A percentile compares a stretch with the other conserved stretches of the same genome.
These are phyloP conservation scores for Acaromyces ingoldii DNA, from an alignment of 1,284 basidiomycete genomes.

Conservation along the genomic window DNA sequence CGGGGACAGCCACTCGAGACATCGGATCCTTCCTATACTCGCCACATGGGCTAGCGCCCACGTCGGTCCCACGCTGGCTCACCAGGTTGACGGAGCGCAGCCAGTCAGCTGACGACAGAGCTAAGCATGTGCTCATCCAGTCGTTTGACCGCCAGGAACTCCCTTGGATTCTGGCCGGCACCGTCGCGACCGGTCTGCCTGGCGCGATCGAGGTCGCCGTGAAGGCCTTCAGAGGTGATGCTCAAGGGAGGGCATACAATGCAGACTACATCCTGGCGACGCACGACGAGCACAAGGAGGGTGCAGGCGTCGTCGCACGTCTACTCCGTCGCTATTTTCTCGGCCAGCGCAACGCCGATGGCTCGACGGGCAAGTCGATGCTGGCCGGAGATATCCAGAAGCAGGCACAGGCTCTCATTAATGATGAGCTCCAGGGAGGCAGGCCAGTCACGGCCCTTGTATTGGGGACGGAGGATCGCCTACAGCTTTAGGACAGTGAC, in stretches of 20 bases:
- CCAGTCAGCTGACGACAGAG: background rate
- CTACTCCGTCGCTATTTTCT: slow-evolving; percentile 1
- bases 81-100: background rate
- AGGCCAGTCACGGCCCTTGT: too few relatives aligned
- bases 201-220: background rate
- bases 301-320: slow-evolving; percentile 3
- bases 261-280: slow-evolving; percentile 7
- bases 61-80: slow-evolving; percentile 2
- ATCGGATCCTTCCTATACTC: slow-evolving; percentile 7
- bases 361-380: too few relatives aligned
- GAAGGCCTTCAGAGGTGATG: background rate
- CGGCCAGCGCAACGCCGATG: too few relatives aligned
- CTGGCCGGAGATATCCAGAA: too few relatives aligned
- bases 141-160: slow-evolving; percentile 7
- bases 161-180: slow-evolving; percentile 8
- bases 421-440: too few relatives aligned
- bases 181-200: slow-evolving; percentile 9
- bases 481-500: too few relatives aligned
- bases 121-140: slow-evolving; percentile 7
- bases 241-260: background rate
- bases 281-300: slow-evolving; percentile 12
- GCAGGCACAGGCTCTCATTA: too few relatives aligned
- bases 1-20: background rate
- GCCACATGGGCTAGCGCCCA: slow-evolving; percentile 9
- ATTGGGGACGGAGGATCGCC: too few relatives aligned